Percentiles rank a stretch among this genome's conserved stretches.
phyloP scores from a whole-genome alignment of 2,329 filamentous ascomycete genomes.

The Stemphylium beticola region DNA sequence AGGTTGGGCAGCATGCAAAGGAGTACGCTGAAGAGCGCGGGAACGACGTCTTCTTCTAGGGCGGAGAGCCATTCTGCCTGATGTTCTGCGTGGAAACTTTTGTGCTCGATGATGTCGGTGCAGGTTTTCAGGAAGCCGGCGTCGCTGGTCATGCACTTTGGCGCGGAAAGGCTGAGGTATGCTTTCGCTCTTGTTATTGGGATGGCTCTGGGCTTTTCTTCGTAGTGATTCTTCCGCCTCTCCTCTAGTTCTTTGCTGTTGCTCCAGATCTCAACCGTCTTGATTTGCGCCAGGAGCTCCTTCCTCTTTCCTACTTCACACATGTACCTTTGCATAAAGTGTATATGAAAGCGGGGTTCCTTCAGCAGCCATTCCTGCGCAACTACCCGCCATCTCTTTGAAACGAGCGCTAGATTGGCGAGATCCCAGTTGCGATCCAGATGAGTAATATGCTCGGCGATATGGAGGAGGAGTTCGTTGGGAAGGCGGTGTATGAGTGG shows the following conservation, averaged over 20 bases:
- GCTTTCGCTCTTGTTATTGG: not conserved
- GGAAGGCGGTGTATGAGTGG: conserved; percentile 16
- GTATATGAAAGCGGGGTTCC: conserved; percentile 23
- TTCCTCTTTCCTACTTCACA: conserved; percentile 10
- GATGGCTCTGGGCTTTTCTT: not conserved
- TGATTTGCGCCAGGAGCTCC: conserved; percentile 11
- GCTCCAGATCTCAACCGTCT: conserved; percentile 23
- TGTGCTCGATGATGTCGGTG: conserved; percentile 1
- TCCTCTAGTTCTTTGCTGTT: conserved; percentile 6
- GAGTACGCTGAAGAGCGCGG: conserved; percentile 14
- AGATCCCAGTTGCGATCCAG: conserved; percentile 19
- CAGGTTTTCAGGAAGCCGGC: conserved; percentile 2
- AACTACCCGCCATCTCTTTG: conserved; percentile 14
- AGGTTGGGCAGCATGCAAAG: conserved; percentile 17
- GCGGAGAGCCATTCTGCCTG: conserved; percentile 3
- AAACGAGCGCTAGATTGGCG: conserved; percentile 20
- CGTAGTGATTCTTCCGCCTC: not conserved
- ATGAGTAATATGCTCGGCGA: conserved; percentile 11
- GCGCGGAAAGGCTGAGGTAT: not conserved
- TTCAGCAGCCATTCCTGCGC: conserved; percentile 26
- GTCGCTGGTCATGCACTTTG: not conserved
- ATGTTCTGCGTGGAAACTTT: not conserved
- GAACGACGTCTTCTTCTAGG: conserved; percentile 11
- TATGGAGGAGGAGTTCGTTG: conserved; percentile 21
- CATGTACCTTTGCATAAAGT: conserved; percentile 21